Percentiles rank a stretch among this genome's conserved stretches.
Conservation (phyloP, 441 rosid species). For the Corymbia calophylla region DNA sequence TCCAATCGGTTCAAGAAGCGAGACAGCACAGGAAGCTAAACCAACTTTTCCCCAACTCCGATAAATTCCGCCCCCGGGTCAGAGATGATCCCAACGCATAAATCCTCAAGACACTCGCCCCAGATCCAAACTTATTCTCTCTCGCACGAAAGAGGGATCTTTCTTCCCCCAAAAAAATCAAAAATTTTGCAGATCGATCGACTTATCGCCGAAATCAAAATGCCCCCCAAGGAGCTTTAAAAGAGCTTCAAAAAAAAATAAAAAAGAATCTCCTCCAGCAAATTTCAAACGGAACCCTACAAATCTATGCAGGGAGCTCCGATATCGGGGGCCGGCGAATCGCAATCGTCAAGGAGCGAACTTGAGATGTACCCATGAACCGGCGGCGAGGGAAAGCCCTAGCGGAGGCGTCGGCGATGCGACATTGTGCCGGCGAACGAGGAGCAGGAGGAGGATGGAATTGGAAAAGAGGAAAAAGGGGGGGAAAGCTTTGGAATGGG, state of each 20-base stretch:
- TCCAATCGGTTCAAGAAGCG: constrained; percentile 12
- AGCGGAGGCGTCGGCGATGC: not conserved
- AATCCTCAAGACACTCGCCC: not conserved
- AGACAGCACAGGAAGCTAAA: not conserved
- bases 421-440: not conserved
- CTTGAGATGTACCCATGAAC: not conserved
- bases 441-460: not conserved
- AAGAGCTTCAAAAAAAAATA: not conserved
- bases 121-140: not conserved
- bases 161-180: not conserved
- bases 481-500: constrained; percentile 3
- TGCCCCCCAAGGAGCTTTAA: not conserved
- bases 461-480: not conserved
- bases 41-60: not conserved
- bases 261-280: not conserved
- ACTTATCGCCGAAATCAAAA: not conserved
- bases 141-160: not conserved
- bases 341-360: not conserved
- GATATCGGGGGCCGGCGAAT: not conserved
- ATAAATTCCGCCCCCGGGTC: not conserved
- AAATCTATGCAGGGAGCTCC: not conserved
- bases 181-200: not conserved
- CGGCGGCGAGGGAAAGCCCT: not conserved
- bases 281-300: not conserved
- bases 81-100: not conserved